Evolutionary conservation across 2,329 filamentous ascomycete species (phyloP).

Genomic region (Penicillium decumbens): DNA sequence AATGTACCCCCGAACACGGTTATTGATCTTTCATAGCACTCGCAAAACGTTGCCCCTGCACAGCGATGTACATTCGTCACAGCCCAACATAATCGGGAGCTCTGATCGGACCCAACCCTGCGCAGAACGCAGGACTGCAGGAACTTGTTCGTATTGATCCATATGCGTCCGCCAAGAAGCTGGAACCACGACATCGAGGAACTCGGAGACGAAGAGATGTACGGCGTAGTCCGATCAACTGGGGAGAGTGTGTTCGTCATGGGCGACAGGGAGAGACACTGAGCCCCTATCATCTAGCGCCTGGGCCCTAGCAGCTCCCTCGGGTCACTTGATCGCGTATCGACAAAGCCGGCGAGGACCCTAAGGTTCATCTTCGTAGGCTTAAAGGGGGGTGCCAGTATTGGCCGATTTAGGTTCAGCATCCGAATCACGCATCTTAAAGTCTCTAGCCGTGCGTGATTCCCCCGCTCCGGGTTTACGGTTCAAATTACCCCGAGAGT

Average conservation of each 20-base stretch:
- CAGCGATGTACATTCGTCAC: background rate
- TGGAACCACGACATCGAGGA: background rate
- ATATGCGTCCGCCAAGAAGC: background rate
- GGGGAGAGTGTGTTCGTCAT: background rate
- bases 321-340: background rate
- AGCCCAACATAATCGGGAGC: background rate
- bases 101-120: too few relatives aligned
- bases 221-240: background rate
- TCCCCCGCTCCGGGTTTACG: background rate
- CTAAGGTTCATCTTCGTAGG: background rate
- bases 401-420: background rate
- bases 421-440: background rate
- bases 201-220: background rate
- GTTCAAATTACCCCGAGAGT: background rate
- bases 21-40: background rate
- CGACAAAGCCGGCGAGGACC: background rate
- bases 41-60: background rate
- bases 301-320: background rate
- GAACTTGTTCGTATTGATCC: background rate
- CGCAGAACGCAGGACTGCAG: too few relatives aligned
- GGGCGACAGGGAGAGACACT: background rate
- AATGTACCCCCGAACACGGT: background rate
- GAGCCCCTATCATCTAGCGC: background rate
- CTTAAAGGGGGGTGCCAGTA: background rate
- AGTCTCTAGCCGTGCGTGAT: background rate